phyloP scores from a whole-genome alignment of 768 basidiomycete genomes.

The Boletus speciosus region DNA sequence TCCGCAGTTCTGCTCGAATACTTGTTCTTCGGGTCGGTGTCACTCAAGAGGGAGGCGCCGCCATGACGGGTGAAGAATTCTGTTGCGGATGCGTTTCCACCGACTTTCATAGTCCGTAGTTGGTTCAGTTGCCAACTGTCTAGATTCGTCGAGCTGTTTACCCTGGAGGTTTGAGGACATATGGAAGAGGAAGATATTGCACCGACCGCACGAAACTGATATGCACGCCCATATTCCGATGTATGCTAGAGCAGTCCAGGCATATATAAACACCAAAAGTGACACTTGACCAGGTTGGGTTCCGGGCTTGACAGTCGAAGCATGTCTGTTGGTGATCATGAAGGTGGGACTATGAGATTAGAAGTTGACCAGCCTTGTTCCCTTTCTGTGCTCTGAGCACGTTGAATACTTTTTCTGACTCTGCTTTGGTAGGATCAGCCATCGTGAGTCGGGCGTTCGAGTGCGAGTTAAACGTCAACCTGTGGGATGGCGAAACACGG shows the following conservation, averaged over 20 bases:
- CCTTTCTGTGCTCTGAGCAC: slow-evolving; percentile 80
- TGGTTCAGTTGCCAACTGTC: slow-evolving; percentile 92
- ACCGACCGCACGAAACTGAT: slow-evolving; percentile 93
- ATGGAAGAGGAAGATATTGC: neutral
- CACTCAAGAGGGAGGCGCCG: slow-evolving; percentile 61
- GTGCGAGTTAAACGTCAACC: slow-evolving; percentile 4
- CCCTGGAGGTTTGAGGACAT: slow-evolving; percentile 17
- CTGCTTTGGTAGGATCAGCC: slow-evolving; percentile 78
- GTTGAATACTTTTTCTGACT: slow-evolving; percentile 84
- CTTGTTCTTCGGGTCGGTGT: slow-evolving; percentile 82
- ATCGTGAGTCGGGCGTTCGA: slow-evolving; percentile 34
- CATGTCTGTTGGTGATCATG: slow-evolving; percentile 54
- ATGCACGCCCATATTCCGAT: slow-evolving; percentile 97
- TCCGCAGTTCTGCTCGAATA: slow-evolving; percentile 83
- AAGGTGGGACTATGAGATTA: neutral
- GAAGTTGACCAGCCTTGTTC: slow-evolving; percentile 61
- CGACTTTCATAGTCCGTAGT: slow-evolving; percentile 94
- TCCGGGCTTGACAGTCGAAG: slow-evolving; percentile 93
- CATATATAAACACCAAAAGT: slow-evolving; percentile 98
- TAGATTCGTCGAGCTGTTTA: slow-evolving; percentile 85
- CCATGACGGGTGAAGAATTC: slow-evolving; percentile 93
- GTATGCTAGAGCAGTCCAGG: slow-evolving; percentile 91
- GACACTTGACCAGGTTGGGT: slow-evolving; percentile 97
- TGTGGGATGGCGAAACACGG: slow-evolving; percentile 2
- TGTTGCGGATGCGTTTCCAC: slow-evolving; percentile 81